Percentiles rank a stretch among this genome's conserved stretches.
Evolutionary conservation across 768 basidiomycete genomes (phyloP).

Genomic region (Russula vinacea): DNA sequence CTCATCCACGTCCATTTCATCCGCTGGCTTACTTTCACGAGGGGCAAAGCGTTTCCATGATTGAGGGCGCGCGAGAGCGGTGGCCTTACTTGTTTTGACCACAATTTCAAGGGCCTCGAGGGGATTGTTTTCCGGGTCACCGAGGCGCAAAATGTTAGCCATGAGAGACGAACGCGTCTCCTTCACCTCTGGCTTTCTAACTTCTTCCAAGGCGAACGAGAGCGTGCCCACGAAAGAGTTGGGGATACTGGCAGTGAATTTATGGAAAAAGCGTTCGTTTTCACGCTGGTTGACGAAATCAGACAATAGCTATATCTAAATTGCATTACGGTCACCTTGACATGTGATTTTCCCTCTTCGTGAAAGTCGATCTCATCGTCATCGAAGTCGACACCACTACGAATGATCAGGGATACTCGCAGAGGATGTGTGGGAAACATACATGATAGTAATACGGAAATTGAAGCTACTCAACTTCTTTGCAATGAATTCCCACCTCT

Average conservation of each 20-base stretch:
- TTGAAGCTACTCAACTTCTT: constrained; percentile 59
- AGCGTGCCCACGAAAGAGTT: constrained; percentile 62
- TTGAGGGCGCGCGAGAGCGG: constrained; percentile 63
- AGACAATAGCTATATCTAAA: background rate
- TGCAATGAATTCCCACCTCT: constrained; percentile 70
- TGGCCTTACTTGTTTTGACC: constrained; percentile 78
- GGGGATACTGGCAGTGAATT: constrained; percentile 42
- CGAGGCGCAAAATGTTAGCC: constrained; percentile 69
- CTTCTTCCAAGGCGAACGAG: constrained; percentile 60
- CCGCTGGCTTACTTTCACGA: constrained; percentile 36
- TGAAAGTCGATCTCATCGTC: constrained; percentile 61
- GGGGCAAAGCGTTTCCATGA: constrained; percentile 74
- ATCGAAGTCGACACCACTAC: constrained; percentile 86
- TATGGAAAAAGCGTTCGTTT: constrained; percentile 73
- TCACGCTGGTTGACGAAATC: constrained; percentile 44
- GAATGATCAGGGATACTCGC: constrained; percentile 15
- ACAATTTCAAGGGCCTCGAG: constrained; percentile 74
- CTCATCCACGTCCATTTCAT: constrained; percentile 36
- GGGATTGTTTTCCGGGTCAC: constrained; percentile 61
- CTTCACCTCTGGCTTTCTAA: constrained; percentile 60
- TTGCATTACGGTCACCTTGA: constrained; percentile 56
- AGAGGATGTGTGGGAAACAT: constrained; percentile 31
- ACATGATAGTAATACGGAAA: constrained; percentile 72
- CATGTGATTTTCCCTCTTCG: constrained; percentile 64
- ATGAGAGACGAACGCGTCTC: constrained; percentile 62